Conservation (phyloP, 1,139 yeast genomes). For the Saccharomyces pastorianus region DNA sequence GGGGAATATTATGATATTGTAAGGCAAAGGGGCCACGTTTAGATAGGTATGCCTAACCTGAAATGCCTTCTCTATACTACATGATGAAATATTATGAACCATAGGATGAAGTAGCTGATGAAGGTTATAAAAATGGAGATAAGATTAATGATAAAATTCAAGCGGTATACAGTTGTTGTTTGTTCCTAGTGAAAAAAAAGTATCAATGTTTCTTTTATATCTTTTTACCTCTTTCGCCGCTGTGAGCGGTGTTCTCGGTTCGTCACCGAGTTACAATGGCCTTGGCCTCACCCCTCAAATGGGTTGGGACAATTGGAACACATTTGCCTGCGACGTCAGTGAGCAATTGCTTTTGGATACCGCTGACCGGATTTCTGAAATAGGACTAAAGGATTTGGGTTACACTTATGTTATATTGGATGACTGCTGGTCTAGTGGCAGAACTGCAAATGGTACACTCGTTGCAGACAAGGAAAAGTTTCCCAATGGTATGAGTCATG, state of each 20-base stretch:
- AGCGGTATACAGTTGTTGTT: not conserved
- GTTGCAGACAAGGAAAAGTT: constrained; percentile 21
- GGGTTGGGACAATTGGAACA: constrained; percentile 33
- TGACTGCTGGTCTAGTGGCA: constrained; percentile 27
- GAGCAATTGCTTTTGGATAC: constrained; percentile 20
- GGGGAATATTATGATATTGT: too few species aligned
- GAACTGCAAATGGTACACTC: constrained; percentile 11
- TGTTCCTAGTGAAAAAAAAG: not conserved
- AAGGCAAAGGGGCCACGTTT: too few species aligned
- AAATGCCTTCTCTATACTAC: too few species aligned
- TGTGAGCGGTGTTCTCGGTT: not conserved
- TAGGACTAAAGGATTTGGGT: constrained; percentile 27
- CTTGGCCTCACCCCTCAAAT: constrained; percentile 26
- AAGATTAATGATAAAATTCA: not conserved
- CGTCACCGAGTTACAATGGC: constrained; percentile 21
- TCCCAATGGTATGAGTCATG: constrained; percentile 27
- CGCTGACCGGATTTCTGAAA: constrained; percentile 20
- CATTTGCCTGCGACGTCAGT: constrained; percentile 27
- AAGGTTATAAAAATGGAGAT: not conserved
- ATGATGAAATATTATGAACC: too few species aligned
- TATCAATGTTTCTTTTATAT: not conserved
- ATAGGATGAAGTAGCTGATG: not conserved
- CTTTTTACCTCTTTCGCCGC: not conserved
- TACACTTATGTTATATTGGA: constrained; percentile 30
- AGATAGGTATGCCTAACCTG: too few species aligned